These are phyloP conservation scores for Euptelea pleiosperma DNA, from an alignment of 164 flowering plant species.

Conservation along the genomic window DNA sequence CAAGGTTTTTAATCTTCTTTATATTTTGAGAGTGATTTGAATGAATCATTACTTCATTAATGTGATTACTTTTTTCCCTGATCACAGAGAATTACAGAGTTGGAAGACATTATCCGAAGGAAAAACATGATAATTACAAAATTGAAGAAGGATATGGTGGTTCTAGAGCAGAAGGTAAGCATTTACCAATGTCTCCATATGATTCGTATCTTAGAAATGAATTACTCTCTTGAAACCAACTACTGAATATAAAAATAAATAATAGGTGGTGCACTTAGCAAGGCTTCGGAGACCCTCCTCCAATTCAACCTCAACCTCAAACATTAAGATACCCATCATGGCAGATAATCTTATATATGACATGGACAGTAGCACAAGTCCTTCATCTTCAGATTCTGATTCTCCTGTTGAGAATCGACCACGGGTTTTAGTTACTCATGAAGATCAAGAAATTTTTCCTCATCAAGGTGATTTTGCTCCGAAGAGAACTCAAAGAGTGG, in stretches of 20 bases:
- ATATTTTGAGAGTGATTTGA: neutral
- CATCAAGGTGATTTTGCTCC: slow-evolving; percentile 16
- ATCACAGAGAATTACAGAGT: slow-evolving; percentile 72
- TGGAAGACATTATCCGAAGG: slow-evolving; percentile 72
- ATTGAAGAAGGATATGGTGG: slow-evolving; percentile 63
- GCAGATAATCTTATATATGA: slow-evolving; percentile 68
- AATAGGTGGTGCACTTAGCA: slow-evolving; percentile 58
- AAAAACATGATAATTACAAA: slow-evolving; percentile 59
- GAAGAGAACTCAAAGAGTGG: slow-evolving; percentile 20
- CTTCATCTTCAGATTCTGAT: slow-evolving; percentile 88
- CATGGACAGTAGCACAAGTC: slow-evolving; percentile 71
- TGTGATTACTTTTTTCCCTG: neutral
- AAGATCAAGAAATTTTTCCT: slow-evolving; percentile 11
- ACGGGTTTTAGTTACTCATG: slow-evolving; percentile 12
- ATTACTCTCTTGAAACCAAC: neutral
- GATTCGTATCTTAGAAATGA: neutral
- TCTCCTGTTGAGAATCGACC: slow-evolving; percentile 23
- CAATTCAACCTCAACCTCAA: slow-evolving; percentile 24
- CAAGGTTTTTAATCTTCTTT: slow-evolving; percentile 40
- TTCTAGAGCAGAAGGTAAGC: slow-evolving; percentile 78
- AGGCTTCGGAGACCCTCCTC: slow-evolving; percentile 66
- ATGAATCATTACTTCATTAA: neutral
- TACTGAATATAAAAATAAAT: neutral
- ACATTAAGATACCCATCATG: slow-evolving; percentile 43
- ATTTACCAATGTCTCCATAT: neutral